Conservation (phyloP, 2,329 filamentous ascomycete species). For the Talaromyces rugulosus region DNA sequence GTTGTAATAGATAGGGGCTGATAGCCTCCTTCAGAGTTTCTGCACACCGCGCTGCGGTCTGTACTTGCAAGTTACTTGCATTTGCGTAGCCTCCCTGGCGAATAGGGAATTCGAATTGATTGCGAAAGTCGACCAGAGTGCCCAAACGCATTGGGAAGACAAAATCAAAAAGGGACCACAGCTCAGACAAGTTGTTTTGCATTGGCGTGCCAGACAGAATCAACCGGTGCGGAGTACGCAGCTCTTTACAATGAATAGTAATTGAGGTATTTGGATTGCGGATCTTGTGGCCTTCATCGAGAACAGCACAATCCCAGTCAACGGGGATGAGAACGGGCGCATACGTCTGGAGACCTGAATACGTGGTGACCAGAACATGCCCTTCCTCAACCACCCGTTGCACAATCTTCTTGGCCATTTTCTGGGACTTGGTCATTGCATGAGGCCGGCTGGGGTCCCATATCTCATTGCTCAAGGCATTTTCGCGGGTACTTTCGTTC, state of each 20-base stretch:
- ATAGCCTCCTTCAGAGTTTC: conserved; percentile 92
- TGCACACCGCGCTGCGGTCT: conserved; percentile 91
- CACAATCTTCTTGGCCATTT: conserved; percentile 73
- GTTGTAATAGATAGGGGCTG: conserved; percentile 85
- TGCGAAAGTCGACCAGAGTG: conserved; percentile 83
- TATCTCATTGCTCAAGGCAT: conserved; percentile 56
- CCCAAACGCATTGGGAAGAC: conserved; percentile 94
- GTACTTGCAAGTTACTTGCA: conserved; percentile 86
- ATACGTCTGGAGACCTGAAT: conserved; percentile 92
- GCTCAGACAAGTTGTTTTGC: conserved; percentile 91
- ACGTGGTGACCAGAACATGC: conserved; percentile 92
- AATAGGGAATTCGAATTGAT: conserved; percentile 91
- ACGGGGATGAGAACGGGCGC: conserved; percentile 74
- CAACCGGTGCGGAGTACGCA: conserved; percentile 82
- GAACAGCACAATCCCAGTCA: conserved; percentile 87
- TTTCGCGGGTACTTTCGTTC: conserved; percentile 59
- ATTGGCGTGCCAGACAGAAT: conserved; percentile 96
- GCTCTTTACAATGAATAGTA: conserved; percentile 90
- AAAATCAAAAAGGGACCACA: conserved; percentile 98
- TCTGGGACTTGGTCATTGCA: conserved; percentile 51
- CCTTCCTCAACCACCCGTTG: conserved; percentile 77
- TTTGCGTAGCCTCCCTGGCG: conserved; percentile 91
- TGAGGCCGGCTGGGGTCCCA: conserved; percentile 42
- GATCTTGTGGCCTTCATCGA: conserved; percentile 98
- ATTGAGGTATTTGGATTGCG: conserved; percentile 93